Percentiles rank a stretch among this genome's conserved stretches.
Conservation (phyloP, 106 monocot genomes). For the Dioscorea zingiberensis region DNA sequence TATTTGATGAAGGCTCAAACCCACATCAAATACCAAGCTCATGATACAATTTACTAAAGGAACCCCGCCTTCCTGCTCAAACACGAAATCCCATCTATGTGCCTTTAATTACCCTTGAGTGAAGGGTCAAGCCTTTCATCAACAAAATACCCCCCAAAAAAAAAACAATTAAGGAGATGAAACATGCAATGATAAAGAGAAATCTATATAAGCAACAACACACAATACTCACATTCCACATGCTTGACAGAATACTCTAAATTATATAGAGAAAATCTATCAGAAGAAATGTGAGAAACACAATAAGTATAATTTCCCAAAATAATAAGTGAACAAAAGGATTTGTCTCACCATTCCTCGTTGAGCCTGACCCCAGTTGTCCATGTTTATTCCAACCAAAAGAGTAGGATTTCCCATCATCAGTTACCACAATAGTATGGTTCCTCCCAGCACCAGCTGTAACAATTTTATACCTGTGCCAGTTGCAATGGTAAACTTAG, state of each 20-base stretch:
- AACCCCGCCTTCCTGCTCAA: too few species aligned
- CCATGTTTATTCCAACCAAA: constrained; percentile 97
- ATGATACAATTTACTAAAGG: too few species aligned
- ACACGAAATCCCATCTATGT: too few species aligned
- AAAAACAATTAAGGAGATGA: background rate
- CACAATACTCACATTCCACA: background rate
- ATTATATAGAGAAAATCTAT: too few species aligned
- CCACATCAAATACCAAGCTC: too few species aligned
- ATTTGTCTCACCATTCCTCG: constrained; percentile 51
- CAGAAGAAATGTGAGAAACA: too few species aligned
- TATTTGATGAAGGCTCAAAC: too few species aligned
- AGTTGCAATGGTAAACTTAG: background rate
- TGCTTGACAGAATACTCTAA: background rate
- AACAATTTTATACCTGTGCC: constrained; percentile 58
- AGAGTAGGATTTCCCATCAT: constrained; percentile 80
- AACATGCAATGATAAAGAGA: background rate
- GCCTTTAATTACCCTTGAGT: too few species aligned
- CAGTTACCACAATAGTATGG: constrained; percentile 90
- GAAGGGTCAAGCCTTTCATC: too few species aligned
- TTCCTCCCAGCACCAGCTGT: constrained; percentile 72
- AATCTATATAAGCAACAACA: too few species aligned
- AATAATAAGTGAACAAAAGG: too few species aligned
- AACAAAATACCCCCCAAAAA: background rate
- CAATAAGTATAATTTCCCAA: too few species aligned
- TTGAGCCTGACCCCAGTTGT: constrained; percentile 82